phyloP scores from a whole-genome alignment of 306 rosid genomes.

The Crataegus laevigata region DNA sequence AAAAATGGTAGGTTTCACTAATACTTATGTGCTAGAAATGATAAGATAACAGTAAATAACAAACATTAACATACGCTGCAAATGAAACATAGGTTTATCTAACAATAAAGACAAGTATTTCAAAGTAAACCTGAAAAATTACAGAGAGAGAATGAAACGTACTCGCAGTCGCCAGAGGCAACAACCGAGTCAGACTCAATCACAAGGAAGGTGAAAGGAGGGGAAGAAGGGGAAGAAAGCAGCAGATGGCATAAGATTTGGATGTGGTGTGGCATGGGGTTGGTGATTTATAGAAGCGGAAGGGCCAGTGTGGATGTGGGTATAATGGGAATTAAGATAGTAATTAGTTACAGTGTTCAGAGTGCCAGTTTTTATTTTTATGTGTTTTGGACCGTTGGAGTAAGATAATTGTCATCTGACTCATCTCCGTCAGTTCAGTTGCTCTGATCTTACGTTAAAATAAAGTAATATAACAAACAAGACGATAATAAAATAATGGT shows the following conservation, averaged over 20 bases:
- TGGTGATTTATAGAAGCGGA: conserved; percentile 42
- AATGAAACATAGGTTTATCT: no score
- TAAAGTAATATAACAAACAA: background rate
- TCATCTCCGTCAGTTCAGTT: background rate
- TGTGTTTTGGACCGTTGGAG: background rate
- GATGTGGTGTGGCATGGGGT: conserved; percentile 12
- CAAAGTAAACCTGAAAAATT: background rate
- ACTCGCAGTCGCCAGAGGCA: conserved; percentile 29
- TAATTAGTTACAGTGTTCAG: background rate
- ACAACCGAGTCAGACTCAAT: conserved; percentile 26
- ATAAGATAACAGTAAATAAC: no score
- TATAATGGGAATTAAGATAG: conserved; percentile 21
- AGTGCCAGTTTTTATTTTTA: background rate
- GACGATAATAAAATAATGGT: background rate
- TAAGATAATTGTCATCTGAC: background rate
- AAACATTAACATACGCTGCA: no score
- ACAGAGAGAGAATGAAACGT: background rate
- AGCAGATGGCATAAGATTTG: conserved; percentile 19
- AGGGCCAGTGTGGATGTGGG: conserved; percentile 31
- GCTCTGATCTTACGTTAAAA: background rate
- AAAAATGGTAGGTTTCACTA: no score
- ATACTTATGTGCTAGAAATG: no score
- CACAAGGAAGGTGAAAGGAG: conserved; percentile 25
- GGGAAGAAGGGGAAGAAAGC: background rate
- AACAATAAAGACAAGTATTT: background rate